Evolutionary conservation across 73 alveolate genomes (phyloP).

Genomic region (Paramecium pentaurelia): DNA sequence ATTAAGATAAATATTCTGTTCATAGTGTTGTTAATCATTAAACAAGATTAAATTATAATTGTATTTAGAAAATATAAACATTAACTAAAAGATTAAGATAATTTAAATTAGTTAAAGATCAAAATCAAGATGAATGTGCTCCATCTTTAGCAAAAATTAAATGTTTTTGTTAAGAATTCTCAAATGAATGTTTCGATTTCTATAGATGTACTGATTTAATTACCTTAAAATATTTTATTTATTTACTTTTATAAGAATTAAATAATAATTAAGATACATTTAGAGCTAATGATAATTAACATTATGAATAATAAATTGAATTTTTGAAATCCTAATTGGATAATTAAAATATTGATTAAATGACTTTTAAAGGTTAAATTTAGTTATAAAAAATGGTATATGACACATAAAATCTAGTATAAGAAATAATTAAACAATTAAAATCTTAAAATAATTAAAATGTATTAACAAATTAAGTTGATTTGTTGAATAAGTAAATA

Average conservation of each 20-base stretch:
- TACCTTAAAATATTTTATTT: background rate
- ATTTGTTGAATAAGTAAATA: background rate
- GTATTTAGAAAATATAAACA: background rate
- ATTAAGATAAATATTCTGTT: background rate
- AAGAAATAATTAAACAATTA: background rate
- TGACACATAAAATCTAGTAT: background rate
- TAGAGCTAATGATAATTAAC: background rate
- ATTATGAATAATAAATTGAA: background rate
- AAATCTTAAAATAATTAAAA: background rate
- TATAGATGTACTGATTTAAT: constrained; percentile 40
- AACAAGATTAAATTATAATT: background rate
- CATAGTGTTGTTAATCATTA: background rate
- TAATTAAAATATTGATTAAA: background rate
- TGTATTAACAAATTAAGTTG: background rate
- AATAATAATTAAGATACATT: background rate
- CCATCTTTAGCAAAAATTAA: constrained; percentile 36
- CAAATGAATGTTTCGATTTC: constrained; percentile 27
- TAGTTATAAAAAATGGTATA: constrained; percentile 4
- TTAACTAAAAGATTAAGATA: constrained; percentile 15
- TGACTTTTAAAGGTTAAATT: background rate
- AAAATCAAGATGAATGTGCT: constrained; percentile 46
- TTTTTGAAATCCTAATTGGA: background rate
- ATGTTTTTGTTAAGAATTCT: constrained; percentile 24
- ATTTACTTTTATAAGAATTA: background rate
- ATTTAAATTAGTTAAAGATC: constrained; percentile 8